These are phyloP conservation scores for grape (Vitis vinifera) DNA, from an alignment of 164 flowering plant genomes.

Conservation along the genomic window DNA sequence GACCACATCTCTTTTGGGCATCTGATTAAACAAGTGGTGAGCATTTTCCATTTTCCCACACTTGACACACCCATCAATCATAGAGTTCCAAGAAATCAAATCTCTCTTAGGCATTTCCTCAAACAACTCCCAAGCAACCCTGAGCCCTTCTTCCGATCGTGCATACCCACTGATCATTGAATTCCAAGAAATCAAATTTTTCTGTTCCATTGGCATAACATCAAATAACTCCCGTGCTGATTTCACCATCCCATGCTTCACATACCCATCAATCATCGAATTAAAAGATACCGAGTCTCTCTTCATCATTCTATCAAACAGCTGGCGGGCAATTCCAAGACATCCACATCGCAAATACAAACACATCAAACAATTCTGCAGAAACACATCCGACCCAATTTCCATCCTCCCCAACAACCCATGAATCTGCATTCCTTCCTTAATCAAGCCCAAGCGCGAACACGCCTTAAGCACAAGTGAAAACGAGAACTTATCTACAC, in stretches of 20 bases:
- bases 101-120: constrained; percentile 62
- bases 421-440: constrained; percentile 63
- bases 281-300: constrained; percentile 66
- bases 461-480: constrained; percentile 67
- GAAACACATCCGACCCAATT: constrained; percentile 44
- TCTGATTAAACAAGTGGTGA: constrained; percentile 37
- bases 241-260: constrained; percentile 49
- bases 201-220: constrained; percentile 39
- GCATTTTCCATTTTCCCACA: constrained; percentile 55
- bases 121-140: constrained; percentile 46
- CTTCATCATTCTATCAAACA: constrained; percentile 53
- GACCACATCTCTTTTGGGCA: constrained; percentile 54
- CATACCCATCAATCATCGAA: constrained; percentile 66
- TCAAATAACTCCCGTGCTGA: constrained; percentile 56
- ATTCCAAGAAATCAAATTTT: constrained; percentile 66
- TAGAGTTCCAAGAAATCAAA: constrained; percentile 65
- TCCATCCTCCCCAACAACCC: constrained; percentile 46
- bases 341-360: constrained; percentile 46
- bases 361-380: constrained; percentile 55
- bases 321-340: constrained; percentile 34
- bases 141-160: constrained; percentile 32
- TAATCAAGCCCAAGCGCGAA: constrained; percentile 37
- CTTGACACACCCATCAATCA: constrained; percentile 65
- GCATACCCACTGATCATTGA: constrained; percentile 59
- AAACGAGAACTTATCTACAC: constrained; percentile 47